Evolutionary conservation across 2,329 filamentous ascomycete genomes (phyloP).

Genomic region (Coniochaeta pulveracea): DNA sequence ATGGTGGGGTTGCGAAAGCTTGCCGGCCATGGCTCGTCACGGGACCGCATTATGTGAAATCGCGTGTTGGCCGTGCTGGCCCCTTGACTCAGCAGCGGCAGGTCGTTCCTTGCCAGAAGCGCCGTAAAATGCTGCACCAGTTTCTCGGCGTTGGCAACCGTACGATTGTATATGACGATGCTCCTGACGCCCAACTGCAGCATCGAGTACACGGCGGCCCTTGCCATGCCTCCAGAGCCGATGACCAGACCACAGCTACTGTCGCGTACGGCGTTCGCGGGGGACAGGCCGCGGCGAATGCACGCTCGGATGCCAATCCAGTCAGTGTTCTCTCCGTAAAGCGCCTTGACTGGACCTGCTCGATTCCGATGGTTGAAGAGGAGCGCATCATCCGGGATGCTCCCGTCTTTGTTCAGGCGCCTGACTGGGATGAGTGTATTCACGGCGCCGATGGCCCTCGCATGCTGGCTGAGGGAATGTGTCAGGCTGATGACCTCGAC

Average conservation of each 20-base stretch:
- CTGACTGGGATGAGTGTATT: conserved; percentile 68
- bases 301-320: conserved; percentile 72
- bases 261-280: conserved; percentile 52
- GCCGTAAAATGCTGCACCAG: conserved; percentile 61
- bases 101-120: conserved; percentile 30
- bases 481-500: conserved; percentile 59
- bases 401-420: conserved; percentile 37
- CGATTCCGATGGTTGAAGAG: conserved; percentile 45
- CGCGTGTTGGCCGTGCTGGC: conserved; percentile 24
- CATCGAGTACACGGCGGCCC: conserved; percentile 69
- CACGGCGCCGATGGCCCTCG: conserved; percentile 62
- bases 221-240: conserved; percentile 64
- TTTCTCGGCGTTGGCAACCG: conserved; percentile 51
- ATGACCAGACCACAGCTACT: conserved; percentile 46
- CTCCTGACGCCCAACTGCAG: conserved; percentile 66
- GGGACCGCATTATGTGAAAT: conserved; percentile 47
- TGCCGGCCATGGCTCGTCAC: conserved; percentile 52
- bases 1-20: conserved; percentile 56
- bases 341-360: conserved; percentile 53
- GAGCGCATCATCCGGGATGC: conserved; percentile 42
- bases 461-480: conserved; percentile 60
- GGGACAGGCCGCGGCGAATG: conserved; percentile 60
- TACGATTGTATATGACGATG: conserved; percentile 66
- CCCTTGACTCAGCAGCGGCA: conserved; percentile 30
- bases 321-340: conserved; percentile 73